Evolutionary conservation across 139 green algal species (phyloP), one percentile per base, ranked within the genome.

Genomic region (Mesotaenium endlicherianum): DNA sequence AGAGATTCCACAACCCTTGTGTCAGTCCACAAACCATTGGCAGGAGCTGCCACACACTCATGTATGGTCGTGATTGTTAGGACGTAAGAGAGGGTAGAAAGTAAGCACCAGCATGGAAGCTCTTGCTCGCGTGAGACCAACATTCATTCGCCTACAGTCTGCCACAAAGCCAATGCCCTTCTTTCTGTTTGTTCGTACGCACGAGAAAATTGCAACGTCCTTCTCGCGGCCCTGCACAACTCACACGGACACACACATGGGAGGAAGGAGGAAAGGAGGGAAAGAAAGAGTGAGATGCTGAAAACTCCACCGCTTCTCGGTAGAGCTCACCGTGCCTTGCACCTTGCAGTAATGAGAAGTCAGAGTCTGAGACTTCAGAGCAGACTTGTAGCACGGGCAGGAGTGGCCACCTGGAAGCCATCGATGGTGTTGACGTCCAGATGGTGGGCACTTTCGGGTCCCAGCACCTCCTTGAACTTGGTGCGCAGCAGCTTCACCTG

Each of bases 381-480:
- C n/a, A n/a, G n/a, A n/a, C n/a, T n/a, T n/a, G 53, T 64, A 64
- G 26, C 20, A 64, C 26, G 53, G 20, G 53, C 26, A 14, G 38
- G 38, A 14, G 60, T 8, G 8, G 11, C 30, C 45, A 81, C 77
- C 77, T 86, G 81, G 83, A 97, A 98, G 31, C 94, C 94, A 80
- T 98, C 95, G 40, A 98, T 95, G 71, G 94, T 96, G 87, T 97
- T 96, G 87, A 98, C 92, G 88, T 98, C 94, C 17, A 98, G 90
- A 39, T 90, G 53, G 3, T 86, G 81, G 0, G 91, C 88, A 0
- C 38, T 79, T 59, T 93, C 90, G 67, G 92, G 87, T 11, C 91
- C 92, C 60, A 95, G 79, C 30, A 83, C 81, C 71, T 87, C 57
- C 69, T 81, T 69, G 50, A 95, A 92, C 31, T 84, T 86, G 4